Percentiles rank a stretch among this genome's conserved stretches.
Conservation (phyloP, 2,329 filamentous ascomycete genomes). For the Neonectria faginata region DNA sequence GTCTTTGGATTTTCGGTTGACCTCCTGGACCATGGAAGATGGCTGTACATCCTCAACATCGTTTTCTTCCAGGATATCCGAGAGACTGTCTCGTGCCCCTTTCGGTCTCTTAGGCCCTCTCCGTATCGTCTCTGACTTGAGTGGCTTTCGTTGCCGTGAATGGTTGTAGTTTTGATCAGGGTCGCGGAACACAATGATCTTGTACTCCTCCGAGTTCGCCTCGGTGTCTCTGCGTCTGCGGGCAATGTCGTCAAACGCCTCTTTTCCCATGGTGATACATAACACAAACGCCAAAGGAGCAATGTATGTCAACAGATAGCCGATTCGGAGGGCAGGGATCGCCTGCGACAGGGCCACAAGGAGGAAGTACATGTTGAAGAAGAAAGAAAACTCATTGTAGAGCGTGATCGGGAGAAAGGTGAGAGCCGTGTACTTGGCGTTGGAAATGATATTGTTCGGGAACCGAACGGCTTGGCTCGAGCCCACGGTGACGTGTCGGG, state of each 20-base stretch:
- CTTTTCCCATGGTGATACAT: constrained; percentile 91
- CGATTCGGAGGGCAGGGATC: constrained; percentile 89
- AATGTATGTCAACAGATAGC: constrained; percentile 94
- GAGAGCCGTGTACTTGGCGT: constrained; percentile 96
- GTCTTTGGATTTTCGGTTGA: constrained; percentile 85
- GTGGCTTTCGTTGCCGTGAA: constrained; percentile 51
- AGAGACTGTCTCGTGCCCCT: constrained; percentile 55
- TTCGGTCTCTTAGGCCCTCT: constrained; percentile 49
- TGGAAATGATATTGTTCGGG: constrained; percentile 91
- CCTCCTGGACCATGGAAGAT: constrained; percentile 70
- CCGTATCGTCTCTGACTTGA: constrained; percentile 58
- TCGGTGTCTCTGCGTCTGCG: constrained; percentile 88
- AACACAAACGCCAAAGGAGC: constrained; percentile 93
- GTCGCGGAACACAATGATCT: constrained; percentile 78
- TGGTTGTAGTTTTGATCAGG: constrained; percentile 55
- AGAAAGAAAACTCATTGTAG: constrained; percentile 99
- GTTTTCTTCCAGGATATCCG: constrained; percentile 77
- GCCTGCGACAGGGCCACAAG: constrained; percentile 94
- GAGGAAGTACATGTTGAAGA: constrained; percentile 99
- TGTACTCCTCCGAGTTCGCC: constrained; percentile 92
- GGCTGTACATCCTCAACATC: constrained; percentile 53
- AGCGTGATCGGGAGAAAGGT: constrained; percentile 94
- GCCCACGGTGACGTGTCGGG: constrained; percentile 81
- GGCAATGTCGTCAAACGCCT: constrained; percentile 93
- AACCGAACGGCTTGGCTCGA: constrained; percentile 79